Percentiles rank a stretch among this genome's conserved stretches.
phyloP scores from a whole-genome alignment of 2,329 filamentous ascomycete genomes.

The Endoconidiophora laricicola region DNA sequence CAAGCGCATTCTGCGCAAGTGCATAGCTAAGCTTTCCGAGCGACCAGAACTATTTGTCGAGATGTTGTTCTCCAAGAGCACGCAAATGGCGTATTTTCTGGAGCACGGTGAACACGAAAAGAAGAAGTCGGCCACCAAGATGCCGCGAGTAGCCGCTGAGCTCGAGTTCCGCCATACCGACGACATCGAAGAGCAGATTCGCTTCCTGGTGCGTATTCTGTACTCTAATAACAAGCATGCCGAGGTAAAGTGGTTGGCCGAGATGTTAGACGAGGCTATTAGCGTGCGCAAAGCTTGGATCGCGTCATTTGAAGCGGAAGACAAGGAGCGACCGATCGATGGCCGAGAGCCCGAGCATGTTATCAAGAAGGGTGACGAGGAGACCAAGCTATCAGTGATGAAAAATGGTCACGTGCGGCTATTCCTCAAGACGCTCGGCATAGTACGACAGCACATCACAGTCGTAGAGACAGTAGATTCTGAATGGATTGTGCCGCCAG shows the following conservation, averaged over 20 bases:
- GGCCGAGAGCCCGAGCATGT: conserved; percentile 18
- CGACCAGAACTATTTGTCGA: conserved; percentile 76
- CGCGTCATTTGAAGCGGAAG: conserved; percentile 45
- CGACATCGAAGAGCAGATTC: conserved; percentile 54
- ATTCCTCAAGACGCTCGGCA: conserved; percentile 59
- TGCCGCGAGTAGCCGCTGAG: conserved; percentile 57
- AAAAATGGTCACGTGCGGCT: conserved; percentile 79
- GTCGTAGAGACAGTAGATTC: conserved; percentile 58
- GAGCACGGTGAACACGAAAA: conserved; percentile 82
- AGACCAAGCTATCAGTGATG: conserved; percentile 59
- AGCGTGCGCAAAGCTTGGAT: conserved; percentile 66
- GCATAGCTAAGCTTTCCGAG: conserved; percentile 71
- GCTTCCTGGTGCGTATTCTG: conserved; percentile 61
- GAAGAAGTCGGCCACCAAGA: conserved; percentile 45
- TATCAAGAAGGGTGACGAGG: conserved; percentile 47
- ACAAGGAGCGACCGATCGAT: conserved; percentile 12
- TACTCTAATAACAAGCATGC: conserved; percentile 65
- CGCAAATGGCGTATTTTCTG: conserved; percentile 66
- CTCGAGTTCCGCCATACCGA: conserved; percentile 64
- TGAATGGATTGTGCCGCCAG: conserved; percentile 59
- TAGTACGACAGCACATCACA: conserved; percentile 38
- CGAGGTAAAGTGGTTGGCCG: conserved; percentile 68
- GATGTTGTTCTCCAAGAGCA: conserved; percentile 87
- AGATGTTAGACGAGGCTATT: conserved; percentile 48
- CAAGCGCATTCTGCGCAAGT: conserved; percentile 65